Evolutionary conservation across 2,329 filamentous ascomycete species (phyloP), one percentile per base, ranked within the genome.

Genomic region (Chaetomiaceae sp.): DNA sequence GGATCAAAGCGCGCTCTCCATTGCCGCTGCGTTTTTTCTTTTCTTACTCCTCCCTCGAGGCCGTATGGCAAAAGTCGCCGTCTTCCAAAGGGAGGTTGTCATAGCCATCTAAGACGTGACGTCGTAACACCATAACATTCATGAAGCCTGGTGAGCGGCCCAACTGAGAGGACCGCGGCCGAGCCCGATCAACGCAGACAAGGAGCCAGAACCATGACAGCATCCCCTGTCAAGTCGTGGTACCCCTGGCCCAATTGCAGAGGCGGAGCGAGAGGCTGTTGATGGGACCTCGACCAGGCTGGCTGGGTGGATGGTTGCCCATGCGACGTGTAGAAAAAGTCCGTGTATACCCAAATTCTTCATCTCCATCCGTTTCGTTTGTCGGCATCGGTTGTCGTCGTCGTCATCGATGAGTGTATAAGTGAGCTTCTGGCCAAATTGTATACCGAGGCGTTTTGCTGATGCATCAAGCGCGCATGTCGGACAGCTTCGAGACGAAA

Each of bases 121-220:
- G 51, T 64, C 62, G 59, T 64, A 63, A 63, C 56, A 61, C 60
- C 62, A 56, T 64, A 62, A 64, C 59, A 63, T 58, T 64, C 62
- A 46, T 63, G 60, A 59, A 53, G 56, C 56, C 45, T 53, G 52
- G 54, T 40, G 44, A 9, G 29, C 43, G 42, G 39, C 39, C 31
- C 34, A 17, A 17, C 7, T 33, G 37, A 9, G 22, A 38, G 27
- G 15, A n/a, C 17, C 12, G 34, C 14, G 33, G 27, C 23, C 25
- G 17, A 27, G 17, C 19, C 37, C 17, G 23, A 19, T 23, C 20
- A 14, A n/a, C 23, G 22, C 20, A 7, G 40, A 15, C 14, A 15
- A 17, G 47, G 38, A 14, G 38, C 31, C 19, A 47, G 33, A 25
- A 12, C 17, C 9, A 27, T 25, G 48, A 44, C 42, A 51, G 40